Evolutionary conservation across 1,284 basidiomycete species (phyloP).

Genomic region (Malassezia slooffiae): DNA sequence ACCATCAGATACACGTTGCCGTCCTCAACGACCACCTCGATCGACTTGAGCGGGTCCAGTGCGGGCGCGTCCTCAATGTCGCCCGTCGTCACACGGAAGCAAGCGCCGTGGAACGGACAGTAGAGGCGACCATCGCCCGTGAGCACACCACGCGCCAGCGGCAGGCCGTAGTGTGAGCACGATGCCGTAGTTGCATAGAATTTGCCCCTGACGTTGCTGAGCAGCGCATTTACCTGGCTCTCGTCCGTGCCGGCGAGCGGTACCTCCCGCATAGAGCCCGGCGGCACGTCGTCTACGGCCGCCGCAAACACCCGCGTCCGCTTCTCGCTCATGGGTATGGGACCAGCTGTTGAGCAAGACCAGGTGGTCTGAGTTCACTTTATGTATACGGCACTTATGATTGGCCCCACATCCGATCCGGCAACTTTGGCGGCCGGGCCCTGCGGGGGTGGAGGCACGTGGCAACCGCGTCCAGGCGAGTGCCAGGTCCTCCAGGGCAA

Average conservation of each 20-base stretch:
- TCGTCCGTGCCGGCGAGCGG: constrained; percentile 64
- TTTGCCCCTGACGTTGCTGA: constrained; percentile 63
- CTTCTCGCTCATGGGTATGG: no score
- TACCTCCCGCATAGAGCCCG: constrained; percentile 56
- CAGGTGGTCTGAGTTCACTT: no score
- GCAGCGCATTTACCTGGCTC: constrained; percentile 50
- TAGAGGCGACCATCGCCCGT: constrained; percentile 67
- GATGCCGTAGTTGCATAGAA: constrained; percentile 64
- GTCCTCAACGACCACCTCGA: constrained; percentile 57
- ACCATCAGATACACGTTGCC: constrained; percentile 74
- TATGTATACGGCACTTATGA: no score
- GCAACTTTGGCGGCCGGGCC: no score
- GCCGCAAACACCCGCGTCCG: constrained; percentile 7
- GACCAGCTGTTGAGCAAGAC: no score
- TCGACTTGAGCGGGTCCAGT: constrained; percentile 69
- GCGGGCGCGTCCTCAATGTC: constrained; percentile 76
- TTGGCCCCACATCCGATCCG: no score
- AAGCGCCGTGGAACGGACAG: constrained; percentile 83
- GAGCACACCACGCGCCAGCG: constrained; percentile 70
- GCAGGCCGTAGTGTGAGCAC: constrained; percentile 78
- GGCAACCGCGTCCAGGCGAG: no score
- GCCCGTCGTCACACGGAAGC: constrained; percentile 61
- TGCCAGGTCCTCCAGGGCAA: no score
- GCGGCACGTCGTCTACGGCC: constrained; percentile 18
- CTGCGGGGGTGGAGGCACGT: no score